These are phyloP conservation scores for Larix kaempferi DNA, from an alignment of 75 land plant species.

Conservation along the genomic window DNA sequence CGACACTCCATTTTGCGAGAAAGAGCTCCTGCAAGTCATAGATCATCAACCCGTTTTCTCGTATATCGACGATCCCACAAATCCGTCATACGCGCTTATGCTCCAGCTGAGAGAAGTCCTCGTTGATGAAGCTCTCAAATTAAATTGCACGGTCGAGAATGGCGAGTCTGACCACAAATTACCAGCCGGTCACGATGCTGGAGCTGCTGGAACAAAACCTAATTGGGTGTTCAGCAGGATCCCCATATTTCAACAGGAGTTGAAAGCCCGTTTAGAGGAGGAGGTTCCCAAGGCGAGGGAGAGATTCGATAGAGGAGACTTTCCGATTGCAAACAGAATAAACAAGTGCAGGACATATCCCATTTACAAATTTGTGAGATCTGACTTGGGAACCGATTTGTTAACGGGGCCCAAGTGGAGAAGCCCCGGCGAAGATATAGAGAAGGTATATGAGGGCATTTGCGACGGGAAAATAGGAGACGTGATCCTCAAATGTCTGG, in stretches of 20 bases:
- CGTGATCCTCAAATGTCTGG: conserved; percentile 45
- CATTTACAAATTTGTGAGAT: conserved; percentile 46
- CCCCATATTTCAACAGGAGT: conserved; percentile 33
- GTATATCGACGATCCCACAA: conserved; percentile 9
- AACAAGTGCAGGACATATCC: conserved; percentile 48
- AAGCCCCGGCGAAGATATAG: conserved; percentile 62
- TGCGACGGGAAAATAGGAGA: conserved; percentile 24
- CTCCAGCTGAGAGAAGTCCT: conserved; percentile 37
- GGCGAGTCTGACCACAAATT: neutral
- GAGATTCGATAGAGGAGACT: conserved; percentile 38
- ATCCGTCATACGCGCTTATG: conserved; percentile 34
- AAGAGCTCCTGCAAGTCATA: conserved; percentile 38
- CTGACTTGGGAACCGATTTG: conserved; percentile 38
- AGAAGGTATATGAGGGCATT: conserved; percentile 53
- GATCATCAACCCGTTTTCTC: conserved; percentile 15
- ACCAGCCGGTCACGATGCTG: neutral
- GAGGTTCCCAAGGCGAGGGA: conserved; percentile 36
- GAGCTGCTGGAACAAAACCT: neutral
- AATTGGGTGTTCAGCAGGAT: conserved; percentile 24
- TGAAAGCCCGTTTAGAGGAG: conserved; percentile 15
- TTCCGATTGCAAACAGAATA: conserved; percentile 36
- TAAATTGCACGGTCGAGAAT: too few species aligned
- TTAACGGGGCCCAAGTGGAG: conserved; percentile 34
- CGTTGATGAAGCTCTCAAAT: conserved; percentile 28
- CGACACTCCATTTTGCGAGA: conserved; percentile 34